phyloP scores from a whole-genome alignment of 352 stramenopile species.

The Pythium aquatile region DNA sequence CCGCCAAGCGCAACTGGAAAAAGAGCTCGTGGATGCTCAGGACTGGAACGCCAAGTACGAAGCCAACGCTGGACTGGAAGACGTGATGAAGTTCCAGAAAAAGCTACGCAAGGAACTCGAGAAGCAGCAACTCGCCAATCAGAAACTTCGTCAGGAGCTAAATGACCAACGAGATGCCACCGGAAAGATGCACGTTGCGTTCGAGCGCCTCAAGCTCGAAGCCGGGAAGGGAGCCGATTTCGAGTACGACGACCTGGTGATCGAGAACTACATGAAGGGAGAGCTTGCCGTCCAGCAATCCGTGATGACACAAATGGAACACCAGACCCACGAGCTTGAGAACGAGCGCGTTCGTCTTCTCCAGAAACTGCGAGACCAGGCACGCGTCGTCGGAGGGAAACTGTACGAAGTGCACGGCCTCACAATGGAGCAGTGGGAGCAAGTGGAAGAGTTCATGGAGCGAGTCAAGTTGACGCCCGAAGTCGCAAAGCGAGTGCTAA shows the following conservation, averaged over 20 bases:
- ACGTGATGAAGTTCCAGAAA: constrained; percentile 74
- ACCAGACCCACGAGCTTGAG: constrained; percentile 63
- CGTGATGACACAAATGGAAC: constrained; percentile 58
- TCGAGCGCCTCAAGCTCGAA: constrained; percentile 61
- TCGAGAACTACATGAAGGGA: constrained; percentile 53
- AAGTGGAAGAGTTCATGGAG: constrained; percentile 71
- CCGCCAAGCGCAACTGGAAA: constrained; percentile 54
- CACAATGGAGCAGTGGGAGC: constrained; percentile 50
- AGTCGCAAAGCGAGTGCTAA: constrained; percentile 44
- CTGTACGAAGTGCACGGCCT: constrained; percentile 59
- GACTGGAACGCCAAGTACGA: constrained; percentile 75
- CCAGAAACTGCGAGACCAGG: constrained; percentile 58
- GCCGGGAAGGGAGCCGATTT: constrained; percentile 44
- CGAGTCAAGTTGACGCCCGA: constrained; percentile 57
- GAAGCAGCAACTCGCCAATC: constrained; percentile 55
- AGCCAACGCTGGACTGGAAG: constrained; percentile 55
- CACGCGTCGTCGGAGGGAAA: constrained; percentile 41
- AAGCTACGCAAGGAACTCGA: constrained; percentile 64
- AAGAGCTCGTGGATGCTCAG: constrained; percentile 52
- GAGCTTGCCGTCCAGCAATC: constrained; percentile 57
- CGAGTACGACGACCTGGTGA: constrained; percentile 55
- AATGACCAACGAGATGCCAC: constrained; percentile 63
- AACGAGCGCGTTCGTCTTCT: constrained; percentile 55
- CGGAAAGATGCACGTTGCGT: constrained; percentile 50
- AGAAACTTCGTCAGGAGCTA: constrained; percentile 54